Evolutionary conservation across 2,329 filamentous ascomycete genomes (phyloP), one percentile per base, ranked within the genome.

Genomic region (Fusarium sublunatum): DNA sequence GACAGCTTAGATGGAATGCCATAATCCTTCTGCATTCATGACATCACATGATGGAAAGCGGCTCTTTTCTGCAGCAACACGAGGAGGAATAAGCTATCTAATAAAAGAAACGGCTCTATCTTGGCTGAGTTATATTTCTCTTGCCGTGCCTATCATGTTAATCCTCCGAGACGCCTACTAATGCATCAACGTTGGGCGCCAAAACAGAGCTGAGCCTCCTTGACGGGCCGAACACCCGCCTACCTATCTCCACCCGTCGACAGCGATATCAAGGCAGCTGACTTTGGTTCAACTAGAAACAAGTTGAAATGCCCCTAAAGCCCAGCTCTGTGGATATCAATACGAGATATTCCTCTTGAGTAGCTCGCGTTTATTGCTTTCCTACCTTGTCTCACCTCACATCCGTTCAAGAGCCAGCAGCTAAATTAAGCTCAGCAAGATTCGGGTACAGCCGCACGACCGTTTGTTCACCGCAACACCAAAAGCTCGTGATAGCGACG

Each of bases 11-110:
- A 36, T 24, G 34, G 32, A 7, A 10, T 6, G 9, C 6, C 13
- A 15, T 53, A 12, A 15, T 38, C 22, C 24, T 36, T 19, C 24
- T 34, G 52, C n/a, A n/a, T 26, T 15, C 22, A 60, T 53, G 47
- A 46, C 57, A 53, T 59, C 47, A 59, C 19, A 35, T 15, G 19
- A 58, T 40, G 56, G 31, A 38, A 8, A 29, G 45, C 44, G 32
- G 35, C 22, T 40, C 31, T 45, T 40, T 32, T 34, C 9, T 53
- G 19, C 36, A 51, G 13, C 19, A 13, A 50, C 24, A 19, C 24
- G 32, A 32, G 26, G 19, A 19, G 29, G 35, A 38, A 7, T 19
- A 13, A n/a, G 6, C 4, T 6, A 15, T 36, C 35, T 22, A 36
- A 36, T 36, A 36, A 36, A 36, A 36, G 35, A 22, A 36, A 22